Conservation (phyloP, 2,329 filamentous ascomycete genomes). For the Sporothrix euskadiensis region DNA sequence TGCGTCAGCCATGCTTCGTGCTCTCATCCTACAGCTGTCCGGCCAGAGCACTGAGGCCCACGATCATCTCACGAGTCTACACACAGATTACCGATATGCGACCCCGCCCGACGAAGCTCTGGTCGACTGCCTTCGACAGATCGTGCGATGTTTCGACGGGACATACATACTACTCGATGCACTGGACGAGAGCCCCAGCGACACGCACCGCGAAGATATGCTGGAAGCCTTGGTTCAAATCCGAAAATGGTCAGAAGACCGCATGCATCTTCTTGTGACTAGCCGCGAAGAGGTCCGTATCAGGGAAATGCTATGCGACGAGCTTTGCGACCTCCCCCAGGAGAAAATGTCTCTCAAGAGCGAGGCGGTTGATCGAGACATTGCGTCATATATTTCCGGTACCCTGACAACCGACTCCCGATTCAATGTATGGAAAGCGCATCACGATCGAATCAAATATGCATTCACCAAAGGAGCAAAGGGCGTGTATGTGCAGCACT, state of each 20-base stretch:
- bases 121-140: background rate
- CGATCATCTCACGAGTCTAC: background rate
- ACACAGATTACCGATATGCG: background rate
- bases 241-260: background rate
- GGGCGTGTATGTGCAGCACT: background rate
- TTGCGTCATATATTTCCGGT: background rate
- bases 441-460: background rate
- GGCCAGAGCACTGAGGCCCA: background rate
- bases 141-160: background rate
- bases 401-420: background rate
- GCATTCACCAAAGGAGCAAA: background rate
- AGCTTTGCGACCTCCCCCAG: background rate
- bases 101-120: background rate
- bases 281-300: background rate
- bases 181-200: background rate
- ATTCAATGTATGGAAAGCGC: background rate
- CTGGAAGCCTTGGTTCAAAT: background rate
- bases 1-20: background rate
- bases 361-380: background rate
- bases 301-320: background rate
- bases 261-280: background rate
- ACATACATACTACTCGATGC: background rate
- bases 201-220: background rate
- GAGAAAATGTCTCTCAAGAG: background rate
- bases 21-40: background rate